These are phyloP conservation scores for Lentinus tigrinus DNA, from an alignment of 768 basidiomycete genomes.

Conservation along the genomic window DNA sequence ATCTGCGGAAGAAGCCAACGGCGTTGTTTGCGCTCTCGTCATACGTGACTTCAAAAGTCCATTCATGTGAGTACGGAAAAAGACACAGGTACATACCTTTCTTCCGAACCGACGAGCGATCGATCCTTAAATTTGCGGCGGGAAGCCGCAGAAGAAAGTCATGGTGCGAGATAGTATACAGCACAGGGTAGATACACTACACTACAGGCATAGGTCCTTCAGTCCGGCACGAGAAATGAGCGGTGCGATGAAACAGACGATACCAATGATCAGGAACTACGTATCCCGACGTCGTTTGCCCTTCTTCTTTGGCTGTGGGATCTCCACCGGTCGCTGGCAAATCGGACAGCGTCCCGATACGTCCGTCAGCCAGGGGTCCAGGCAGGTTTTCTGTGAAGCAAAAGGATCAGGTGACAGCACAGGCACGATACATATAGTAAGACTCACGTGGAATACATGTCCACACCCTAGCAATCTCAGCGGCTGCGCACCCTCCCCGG, in stretches of 20 bases:
- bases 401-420: conserved; percentile 3
- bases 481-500: conserved; percentile 75
- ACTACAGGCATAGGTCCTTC: no score
- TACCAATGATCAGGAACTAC: not conserved
- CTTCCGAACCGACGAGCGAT: no score
- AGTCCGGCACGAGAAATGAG: not conserved
- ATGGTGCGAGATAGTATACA: no score
- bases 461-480: conserved; percentile 75
- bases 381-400: conserved; percentile 62
- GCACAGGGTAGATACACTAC: no score
- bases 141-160: no score
- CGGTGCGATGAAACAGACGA: not conserved
- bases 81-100: no score
- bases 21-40: no score
- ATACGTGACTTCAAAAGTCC: no score
- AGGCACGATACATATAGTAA: not conserved
- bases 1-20: no score
- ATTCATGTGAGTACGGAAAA: no score
- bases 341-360: conserved; percentile 87
- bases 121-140: no score
- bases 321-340: conserved; percentile 75
- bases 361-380: conserved; percentile 86
- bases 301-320: conserved; percentile 19
- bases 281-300: conserved; percentile 11
- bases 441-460: conserved; percentile 87